Evolutionary conservation across 2,329 filamentous ascomycete species (phyloP).

Genomic region (Aspergillus fructus): DNA sequence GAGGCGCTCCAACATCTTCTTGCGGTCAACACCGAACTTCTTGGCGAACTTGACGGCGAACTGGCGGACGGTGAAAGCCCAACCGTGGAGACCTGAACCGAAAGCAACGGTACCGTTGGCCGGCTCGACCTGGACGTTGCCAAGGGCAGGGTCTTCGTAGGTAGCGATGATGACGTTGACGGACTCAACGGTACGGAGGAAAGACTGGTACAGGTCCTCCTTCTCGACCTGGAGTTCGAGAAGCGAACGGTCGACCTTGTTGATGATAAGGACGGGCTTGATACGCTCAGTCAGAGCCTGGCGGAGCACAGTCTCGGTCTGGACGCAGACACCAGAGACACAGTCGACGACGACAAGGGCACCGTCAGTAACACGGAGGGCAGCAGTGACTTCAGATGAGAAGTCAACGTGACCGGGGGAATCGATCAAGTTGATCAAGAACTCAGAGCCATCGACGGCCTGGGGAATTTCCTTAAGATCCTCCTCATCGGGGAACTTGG

Average conservation of each 20-base stretch:
- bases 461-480: conserved; percentile 93
- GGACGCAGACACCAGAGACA: conserved; percentile 99
- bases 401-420: conserved; percentile 99
- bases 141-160: conserved; percentile 94
- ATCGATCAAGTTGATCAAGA: conserved; percentile 99
- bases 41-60: conserved; percentile 96
- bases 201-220: conserved; percentile 99
- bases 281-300: conserved; percentile 99
- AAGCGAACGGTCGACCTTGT: conserved; percentile 99
- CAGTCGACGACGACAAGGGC: conserved; percentile 99
- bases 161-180: conserved; percentile 99
- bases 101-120: conserved; percentile 97
- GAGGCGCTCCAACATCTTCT: conserved; percentile 99
- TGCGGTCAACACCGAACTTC: conserved; percentile 99
- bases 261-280: conserved; percentile 99
- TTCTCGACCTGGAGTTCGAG: conserved; percentile 98
- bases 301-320: conserved; percentile 98
- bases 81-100: conserved; percentile 99
- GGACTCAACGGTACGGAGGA: conserved; percentile 98
- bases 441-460: conserved; percentile 87
- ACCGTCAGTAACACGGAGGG: conserved; percentile 99
- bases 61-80: conserved; percentile 98
- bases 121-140: conserved; percentile 98
- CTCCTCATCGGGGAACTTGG: conserved; percentile 73
- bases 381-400: conserved; percentile 98